A percentile compares a stretch with the other conserved stretches of the same genome.
Evolutionary conservation across 345 rosid species (phyloP).

Genomic region (Laguncularia racemosa): DNA sequence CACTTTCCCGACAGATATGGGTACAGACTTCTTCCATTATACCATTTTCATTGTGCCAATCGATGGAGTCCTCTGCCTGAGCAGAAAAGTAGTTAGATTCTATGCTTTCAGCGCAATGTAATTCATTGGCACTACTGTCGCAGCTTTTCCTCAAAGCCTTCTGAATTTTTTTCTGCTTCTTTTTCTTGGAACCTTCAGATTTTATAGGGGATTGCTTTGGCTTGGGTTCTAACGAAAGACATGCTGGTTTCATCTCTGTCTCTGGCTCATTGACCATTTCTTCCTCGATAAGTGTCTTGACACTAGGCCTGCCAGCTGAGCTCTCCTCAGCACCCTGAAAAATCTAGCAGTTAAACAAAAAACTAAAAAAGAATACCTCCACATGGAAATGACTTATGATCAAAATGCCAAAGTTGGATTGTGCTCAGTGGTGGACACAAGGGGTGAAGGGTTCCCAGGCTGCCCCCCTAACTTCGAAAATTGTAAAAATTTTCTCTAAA

Average conservation of each 20-base stretch:
- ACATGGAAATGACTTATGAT: no score
- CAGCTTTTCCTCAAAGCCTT: slow-evolving; percentile 48
- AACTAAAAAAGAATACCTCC: background rate
- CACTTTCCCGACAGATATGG: slow-evolving; percentile 52
- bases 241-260: slow-evolving; percentile 26
- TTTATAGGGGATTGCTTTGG: slow-evolving; percentile 30
- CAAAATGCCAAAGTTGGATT: no score
- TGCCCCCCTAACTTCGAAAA: no score
- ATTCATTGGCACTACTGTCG: slow-evolving; percentile 27
- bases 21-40: slow-evolving; percentile 62
- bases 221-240: slow-evolving; percentile 34
- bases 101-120: slow-evolving; percentile 27
- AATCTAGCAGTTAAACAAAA: slow-evolving; percentile 4
- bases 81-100: slow-evolving; percentile 19
- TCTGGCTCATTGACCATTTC: slow-evolving; percentile 57
- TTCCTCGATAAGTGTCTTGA: slow-evolving; percentile 90
- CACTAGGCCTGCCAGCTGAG: slow-evolving; percentile 52
- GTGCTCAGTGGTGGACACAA: no score
- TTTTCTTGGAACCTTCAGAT: slow-evolving; percentile 37
- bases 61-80: slow-evolving; percentile 23
- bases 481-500: no score
- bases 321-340: slow-evolving; percentile 52
- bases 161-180: slow-evolving; percentile 43
- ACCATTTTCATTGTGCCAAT: slow-evolving; percentile 43
- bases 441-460: no score